Conservation (phyloP, 352 stramenopile species). For the Globisporangium splendens region DNA sequence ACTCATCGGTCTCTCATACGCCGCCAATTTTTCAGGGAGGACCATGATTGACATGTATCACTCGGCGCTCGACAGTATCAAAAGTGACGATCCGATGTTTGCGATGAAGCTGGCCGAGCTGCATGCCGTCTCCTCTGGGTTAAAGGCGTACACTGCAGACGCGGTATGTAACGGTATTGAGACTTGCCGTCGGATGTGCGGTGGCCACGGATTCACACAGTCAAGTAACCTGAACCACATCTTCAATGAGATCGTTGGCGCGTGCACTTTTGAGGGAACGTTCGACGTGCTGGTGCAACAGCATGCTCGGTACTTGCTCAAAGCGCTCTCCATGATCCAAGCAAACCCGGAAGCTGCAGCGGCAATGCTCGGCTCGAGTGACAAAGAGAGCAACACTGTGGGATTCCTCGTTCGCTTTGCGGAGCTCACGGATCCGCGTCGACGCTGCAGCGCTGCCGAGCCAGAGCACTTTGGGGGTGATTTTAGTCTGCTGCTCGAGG, state of each 20-base stretch:
- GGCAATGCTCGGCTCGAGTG: constrained; percentile 1
- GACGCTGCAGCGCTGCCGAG: too few relatives aligned
- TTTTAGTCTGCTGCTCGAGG: constrained; percentile 20
- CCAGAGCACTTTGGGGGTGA: constrained; percentile 3
- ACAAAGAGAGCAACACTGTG: constrained; percentile 18
- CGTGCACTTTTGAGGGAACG: constrained; percentile 63
- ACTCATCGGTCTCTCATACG: constrained; percentile 38
- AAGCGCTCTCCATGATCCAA: constrained; percentile 14
- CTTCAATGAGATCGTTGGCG: constrained; percentile 31
- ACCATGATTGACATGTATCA: constrained; percentile 21
- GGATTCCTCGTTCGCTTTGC: neutral
- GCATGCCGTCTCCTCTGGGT: constrained; percentile 31
- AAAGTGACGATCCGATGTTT: constrained; percentile 16
- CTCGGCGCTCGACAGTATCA: constrained; percentile 20
- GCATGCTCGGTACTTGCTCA: constrained; percentile 54
- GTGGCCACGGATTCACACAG: constrained; percentile 15
- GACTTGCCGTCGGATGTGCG: constrained; percentile 22
- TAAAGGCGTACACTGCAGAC: constrained; percentile 36
- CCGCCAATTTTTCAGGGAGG: constrained; percentile 22
- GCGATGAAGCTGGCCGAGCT: constrained; percentile 24
- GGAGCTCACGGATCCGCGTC: too few relatives aligned
- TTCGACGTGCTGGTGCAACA: constrained; percentile 72
- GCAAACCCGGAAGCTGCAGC: constrained; percentile 4
- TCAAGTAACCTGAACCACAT: constrained; percentile 23
- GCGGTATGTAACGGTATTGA: constrained; percentile 34